Evolutionary conservation across 352 stramenopile genomes (phyloP).

Genomic region (Phytophthora idaei): DNA sequence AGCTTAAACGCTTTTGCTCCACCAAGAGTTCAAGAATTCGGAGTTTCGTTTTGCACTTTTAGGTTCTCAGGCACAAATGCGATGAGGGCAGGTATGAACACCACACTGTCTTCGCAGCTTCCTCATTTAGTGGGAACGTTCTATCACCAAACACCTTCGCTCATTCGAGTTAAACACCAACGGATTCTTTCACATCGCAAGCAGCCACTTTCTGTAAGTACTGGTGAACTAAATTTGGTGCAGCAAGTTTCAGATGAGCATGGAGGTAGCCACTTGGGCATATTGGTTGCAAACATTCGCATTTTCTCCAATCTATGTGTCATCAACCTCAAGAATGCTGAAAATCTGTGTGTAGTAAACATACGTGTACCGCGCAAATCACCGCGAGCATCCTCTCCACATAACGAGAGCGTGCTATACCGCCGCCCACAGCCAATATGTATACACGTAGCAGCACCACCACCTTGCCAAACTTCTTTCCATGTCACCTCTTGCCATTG

Average conservation of each 20-base stretch:
- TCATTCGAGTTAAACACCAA: neutral
- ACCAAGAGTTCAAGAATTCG: constrained; percentile 1
- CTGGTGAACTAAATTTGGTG: too few species aligned
- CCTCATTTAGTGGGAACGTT: constrained; percentile 11
- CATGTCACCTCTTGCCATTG: neutral
- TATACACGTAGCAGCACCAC: neutral
- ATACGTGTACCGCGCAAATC: neutral
- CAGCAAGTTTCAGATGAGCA: neutral
- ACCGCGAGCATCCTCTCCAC: neutral
- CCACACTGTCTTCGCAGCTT: constrained; percentile 11
- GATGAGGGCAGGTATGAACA: neutral
- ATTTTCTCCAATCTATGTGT: neutral
- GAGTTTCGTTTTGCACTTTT: constrained; percentile 7
- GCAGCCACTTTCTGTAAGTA: neutral
- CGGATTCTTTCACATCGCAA: constrained; percentile 4
- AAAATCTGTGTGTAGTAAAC: too few species aligned
- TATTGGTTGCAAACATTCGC: neutral
- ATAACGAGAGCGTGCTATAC: neutral
- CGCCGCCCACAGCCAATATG: neutral
- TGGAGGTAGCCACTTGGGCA: neutral
- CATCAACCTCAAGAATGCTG: neutral
- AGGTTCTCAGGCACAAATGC: neutral
- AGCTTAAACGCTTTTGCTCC: neutral
- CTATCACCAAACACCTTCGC: constrained; percentile 4
- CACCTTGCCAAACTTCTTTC: neutral